Percentiles rank a stretch among this genome's conserved stretches.
Evolutionary conservation across 441 rosid genomes (phyloP).

Genomic region (Bocquillonia castaneifolia): DNA sequence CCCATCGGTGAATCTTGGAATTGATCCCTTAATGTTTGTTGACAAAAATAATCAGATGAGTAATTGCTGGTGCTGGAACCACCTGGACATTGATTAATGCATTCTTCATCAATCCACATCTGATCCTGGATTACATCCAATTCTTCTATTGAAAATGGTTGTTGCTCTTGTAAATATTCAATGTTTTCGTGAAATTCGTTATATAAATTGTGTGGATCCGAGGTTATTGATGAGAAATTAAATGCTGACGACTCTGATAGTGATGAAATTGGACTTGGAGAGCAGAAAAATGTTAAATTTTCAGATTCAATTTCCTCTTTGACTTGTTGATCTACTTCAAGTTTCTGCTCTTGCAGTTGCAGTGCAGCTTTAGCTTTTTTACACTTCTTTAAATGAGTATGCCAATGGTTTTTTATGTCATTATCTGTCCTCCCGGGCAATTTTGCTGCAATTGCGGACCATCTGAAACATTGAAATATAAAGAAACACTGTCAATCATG

Average conservation of each 20-base stretch:
- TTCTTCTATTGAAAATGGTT: background rate
- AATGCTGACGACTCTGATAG: background rate
- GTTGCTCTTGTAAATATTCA: background rate
- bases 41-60: constrained; percentile 1
- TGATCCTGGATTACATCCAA: background rate
- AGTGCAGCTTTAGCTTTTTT: background rate
- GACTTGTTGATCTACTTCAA: background rate
- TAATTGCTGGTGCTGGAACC: background rate
- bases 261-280: background rate
- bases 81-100: background rate
- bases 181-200: background rate
- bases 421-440: constrained; percentile 14
- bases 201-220: background rate
- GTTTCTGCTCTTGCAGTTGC: too few species aligned
- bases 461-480: background rate
- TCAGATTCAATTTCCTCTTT: background rate
- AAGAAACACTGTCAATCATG: background rate
- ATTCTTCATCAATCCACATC: background rate
- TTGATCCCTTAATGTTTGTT: background rate
- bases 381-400: constrained; percentile 7
- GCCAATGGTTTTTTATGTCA: constrained; percentile 19
- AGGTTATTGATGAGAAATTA: background rate
- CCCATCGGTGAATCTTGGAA: background rate
- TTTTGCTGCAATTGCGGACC: constrained; percentile 15
- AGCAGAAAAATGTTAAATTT: background rate